Base-by-base conservation (phyloP, 805 yeast genomes). In the Sugiyamaella valdiviana region DNA sequence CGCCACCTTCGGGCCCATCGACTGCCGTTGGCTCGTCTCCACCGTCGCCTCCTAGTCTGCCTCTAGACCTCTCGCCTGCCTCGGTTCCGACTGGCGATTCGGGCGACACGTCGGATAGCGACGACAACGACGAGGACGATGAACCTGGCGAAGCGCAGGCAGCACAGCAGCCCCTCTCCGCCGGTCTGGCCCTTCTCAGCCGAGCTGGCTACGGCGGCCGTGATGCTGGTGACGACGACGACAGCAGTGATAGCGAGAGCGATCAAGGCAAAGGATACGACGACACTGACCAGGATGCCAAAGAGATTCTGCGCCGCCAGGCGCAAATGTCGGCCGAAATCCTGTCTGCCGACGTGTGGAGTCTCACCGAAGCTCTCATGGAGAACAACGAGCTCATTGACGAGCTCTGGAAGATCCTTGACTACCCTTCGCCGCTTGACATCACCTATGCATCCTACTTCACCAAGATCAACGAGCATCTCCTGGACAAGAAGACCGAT, bases 341-440 rank as follows among this genome's bases (percentile, higher is more conserved):
- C 39, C 71, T 93, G 42, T 79, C 91, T 37, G 87, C 93, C 3
- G 98, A 91, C 61, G 90, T 89, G 6, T 91, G 97, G 96, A 84
- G 95, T 2, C 72, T 93, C 36, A 85, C 96, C 1, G 95, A 90
- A 57, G 82, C 95, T 1, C 82, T 93, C 48, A 82, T 91, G 82
- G 90, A 85, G 56, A 78, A 81, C 51, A 71, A 77, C 3, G 75
- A 72, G 17, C 72, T 86, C 36, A 67, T 93, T 59, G 77, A 78
- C 46, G 78, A 76, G 59, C 67, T 93, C 42, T 93, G 99, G 99
- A 67, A 79, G 17, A 72, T 90, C 17, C 72, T 93, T 51, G 95
- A 86, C 57, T 74, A 75, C 47, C 76, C 76, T 2, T 73, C 76
- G 6, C 86, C 87, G 14, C 70, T 83, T 49, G 80, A 90, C 29